Evolutionary conservation across 2,329 filamentous ascomycete genomes (phyloP).

Genomic region (Geosmithia morbida): DNA sequence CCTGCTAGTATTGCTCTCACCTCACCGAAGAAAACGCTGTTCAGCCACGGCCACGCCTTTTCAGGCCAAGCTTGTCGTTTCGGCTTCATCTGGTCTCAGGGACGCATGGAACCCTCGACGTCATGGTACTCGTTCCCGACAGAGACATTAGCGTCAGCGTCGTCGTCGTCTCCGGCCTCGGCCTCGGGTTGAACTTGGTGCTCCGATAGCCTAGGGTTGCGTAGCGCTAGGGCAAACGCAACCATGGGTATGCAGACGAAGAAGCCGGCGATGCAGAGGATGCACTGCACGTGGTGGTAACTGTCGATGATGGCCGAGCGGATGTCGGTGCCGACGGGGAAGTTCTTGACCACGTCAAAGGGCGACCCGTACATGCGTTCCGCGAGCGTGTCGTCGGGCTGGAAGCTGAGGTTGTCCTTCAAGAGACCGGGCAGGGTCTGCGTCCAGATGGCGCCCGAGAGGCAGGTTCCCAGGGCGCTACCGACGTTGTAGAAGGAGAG

Average conservation of each 20-base stretch:
- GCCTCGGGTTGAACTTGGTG: constrained; percentile 17
- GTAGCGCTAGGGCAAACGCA: constrained; percentile 23
- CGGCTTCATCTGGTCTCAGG: not conserved
- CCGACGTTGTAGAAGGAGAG: constrained; percentile 26
- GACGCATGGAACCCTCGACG: not conserved
- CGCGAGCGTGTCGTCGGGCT: constrained; percentile 18
- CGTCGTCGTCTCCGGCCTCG: constrained; percentile 1
- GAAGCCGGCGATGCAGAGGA: constrained; percentile 29
- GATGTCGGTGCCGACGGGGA: constrained; percentile 26
- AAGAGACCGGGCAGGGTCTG: constrained; percentile 20
- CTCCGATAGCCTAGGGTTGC: constrained; percentile 28
- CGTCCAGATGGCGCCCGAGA: constrained; percentile 26
- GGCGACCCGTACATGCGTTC: constrained; percentile 20
- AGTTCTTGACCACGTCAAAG: constrained; percentile 15
- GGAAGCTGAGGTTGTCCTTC: constrained; percentile 13
- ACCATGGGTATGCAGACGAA: constrained; percentile 31
- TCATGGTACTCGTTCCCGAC: not conserved
- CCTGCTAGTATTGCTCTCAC: too few relatives aligned
- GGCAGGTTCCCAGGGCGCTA: constrained; percentile 22
- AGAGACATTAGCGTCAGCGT: not conserved
- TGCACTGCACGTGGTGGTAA: constrained; percentile 27
- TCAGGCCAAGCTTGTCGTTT: not conserved
- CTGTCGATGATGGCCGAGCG: constrained; percentile 26
- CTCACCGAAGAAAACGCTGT: too few relatives aligned
- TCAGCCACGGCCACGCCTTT: too few relatives aligned